Conservation (phyloP, 2,329 filamentous ascomycete species). For the Trichocomaceae sp. region DNA sequence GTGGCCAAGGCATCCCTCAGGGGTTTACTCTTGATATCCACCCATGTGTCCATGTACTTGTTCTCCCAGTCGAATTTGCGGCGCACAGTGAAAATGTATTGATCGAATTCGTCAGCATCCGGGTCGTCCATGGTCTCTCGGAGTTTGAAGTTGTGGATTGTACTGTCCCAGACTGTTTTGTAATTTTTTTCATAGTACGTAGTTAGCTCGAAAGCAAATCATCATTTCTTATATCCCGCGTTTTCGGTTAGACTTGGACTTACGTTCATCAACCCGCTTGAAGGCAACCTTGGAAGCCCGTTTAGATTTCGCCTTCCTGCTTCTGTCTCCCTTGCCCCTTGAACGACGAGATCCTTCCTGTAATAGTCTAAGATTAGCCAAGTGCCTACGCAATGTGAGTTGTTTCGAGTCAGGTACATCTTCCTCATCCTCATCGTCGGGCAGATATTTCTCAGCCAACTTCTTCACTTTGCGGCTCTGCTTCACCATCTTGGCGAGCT, state of each 20-base stretch:
- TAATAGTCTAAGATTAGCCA: slow-evolving; percentile 19
- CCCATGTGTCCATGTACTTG: slow-evolving; percentile 65
- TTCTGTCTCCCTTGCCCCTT: slow-evolving; percentile 16
- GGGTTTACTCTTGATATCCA: slow-evolving; percentile 80
- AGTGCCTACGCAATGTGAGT: slow-evolving; percentile 18
- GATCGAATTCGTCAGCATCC: slow-evolving; percentile 63
- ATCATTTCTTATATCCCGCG: neutral
- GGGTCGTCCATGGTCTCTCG: slow-evolving; percentile 60
- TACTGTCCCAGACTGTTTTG: slow-evolving; percentile 44
- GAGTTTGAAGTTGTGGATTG: slow-evolving; percentile 59
- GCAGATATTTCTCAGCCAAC: slow-evolving; percentile 23
- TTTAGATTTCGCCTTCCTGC: slow-evolving; percentile 36
- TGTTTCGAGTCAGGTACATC: slow-evolving; percentile 26
- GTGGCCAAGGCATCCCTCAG: slow-evolving; percentile 64
- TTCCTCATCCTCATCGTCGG: slow-evolving; percentile 28
- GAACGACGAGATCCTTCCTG: slow-evolving; percentile 18
- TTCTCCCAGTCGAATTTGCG: slow-evolving; percentile 79
- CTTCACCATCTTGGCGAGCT: slow-evolving; percentile 12
- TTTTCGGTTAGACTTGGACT: slow-evolving; percentile 12
- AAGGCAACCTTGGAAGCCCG: slow-evolving; percentile 56
- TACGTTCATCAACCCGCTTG: slow-evolving; percentile 59
- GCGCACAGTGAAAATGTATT: slow-evolving; percentile 76
- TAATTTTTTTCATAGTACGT: slow-evolving; percentile 17
- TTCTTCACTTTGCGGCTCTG: slow-evolving; percentile 32
- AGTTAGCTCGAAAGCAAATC: neutral